Conservation (phyloP, 2,329 filamentous ascomycete genomes). For the Aspergillus ochraceus region DNA sequence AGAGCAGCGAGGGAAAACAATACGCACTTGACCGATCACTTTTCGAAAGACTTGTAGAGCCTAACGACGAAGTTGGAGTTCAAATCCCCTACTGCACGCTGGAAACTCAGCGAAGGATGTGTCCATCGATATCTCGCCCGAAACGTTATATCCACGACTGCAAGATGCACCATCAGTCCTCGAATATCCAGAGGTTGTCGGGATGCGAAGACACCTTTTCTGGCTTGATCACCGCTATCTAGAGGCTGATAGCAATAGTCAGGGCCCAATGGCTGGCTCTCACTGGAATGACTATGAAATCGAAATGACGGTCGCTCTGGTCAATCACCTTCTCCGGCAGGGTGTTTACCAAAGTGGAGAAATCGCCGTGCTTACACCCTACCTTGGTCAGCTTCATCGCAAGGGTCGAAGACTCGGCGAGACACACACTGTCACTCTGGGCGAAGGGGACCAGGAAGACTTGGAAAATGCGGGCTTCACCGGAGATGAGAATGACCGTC, state of each 20-base stretch:
- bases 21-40: slow-evolving; percentile 52
- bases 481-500: slow-evolving; percentile 19
- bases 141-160: slow-evolving; percentile 58
- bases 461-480: slow-evolving; percentile 47
- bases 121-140: slow-evolving; percentile 58
- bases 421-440: slow-evolving; percentile 62
- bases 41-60: slow-evolving; percentile 53
- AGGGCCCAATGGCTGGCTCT: slow-evolving; percentile 37
- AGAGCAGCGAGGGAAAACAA: slow-evolving; percentile 34
- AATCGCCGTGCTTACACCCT: slow-evolving; percentile 69
- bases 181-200: slow-evolving; percentile 45
- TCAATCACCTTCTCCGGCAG: slow-evolving; percentile 66
- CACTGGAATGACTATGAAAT: slow-evolving; percentile 59
- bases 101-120: slow-evolving; percentile 65
- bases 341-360: slow-evolving; percentile 60
- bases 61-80: slow-evolving; percentile 14
- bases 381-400: slow-evolving; percentile 54
- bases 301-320: slow-evolving; percentile 61
- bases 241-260: slow-evolving; percentile 36
- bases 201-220: slow-evolving; percentile 51
- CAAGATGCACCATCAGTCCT: slow-evolving; percentile 48
- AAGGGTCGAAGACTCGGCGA: slow-evolving; percentile 39
- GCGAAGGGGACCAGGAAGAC: slow-evolving; percentile 61
- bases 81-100: slow-evolving; percentile 46
- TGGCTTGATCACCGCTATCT: slow-evolving; percentile 52